A percentile compares a stretch with the other conserved stretches of the same genome.
phyloP scores from a whole-genome alignment of 2,329 filamentous ascomycete species.

The Chalaropsis thielavioides region DNA sequence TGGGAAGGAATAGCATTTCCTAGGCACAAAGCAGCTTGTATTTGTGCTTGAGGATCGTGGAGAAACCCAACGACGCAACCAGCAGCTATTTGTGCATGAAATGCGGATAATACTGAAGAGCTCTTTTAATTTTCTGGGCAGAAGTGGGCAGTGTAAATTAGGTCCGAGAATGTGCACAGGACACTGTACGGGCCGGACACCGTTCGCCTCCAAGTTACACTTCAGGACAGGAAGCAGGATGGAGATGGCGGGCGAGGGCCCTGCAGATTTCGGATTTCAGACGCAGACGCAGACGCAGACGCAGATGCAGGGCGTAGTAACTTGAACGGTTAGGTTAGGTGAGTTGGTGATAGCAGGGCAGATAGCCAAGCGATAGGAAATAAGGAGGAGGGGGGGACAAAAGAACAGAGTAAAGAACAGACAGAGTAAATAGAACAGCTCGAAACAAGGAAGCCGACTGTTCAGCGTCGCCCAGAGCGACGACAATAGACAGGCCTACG shows the following conservation, averaged over 20 bases:
- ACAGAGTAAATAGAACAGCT: neutral
- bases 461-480: neutral
- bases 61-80: neutral
- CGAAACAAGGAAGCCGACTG: neutral
- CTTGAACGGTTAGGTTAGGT: too few relatives aligned
- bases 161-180: neutral
- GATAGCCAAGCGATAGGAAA: too few relatives aligned
- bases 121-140: too few relatives aligned
- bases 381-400: neutral
- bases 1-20: neutral
- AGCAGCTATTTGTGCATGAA: neutral
- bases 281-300: neutral
- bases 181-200: neutral
- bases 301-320: too few relatives aligned
- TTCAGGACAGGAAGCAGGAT: neutral
- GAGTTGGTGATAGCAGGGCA: neutral
- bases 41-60: neutral
- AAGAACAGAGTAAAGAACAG: too few relatives aligned
- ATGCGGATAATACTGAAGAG: neutral
- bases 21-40: neutral
- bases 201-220: neutral
- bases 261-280: too few relatives aligned
- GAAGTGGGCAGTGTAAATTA: slow-evolving; percentile 2
- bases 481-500: neutral
- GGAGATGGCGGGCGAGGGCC: neutral